phyloP scores from a whole-genome alignment of 306 rosid species.

The Macrotyloma uniflorum region DNA sequence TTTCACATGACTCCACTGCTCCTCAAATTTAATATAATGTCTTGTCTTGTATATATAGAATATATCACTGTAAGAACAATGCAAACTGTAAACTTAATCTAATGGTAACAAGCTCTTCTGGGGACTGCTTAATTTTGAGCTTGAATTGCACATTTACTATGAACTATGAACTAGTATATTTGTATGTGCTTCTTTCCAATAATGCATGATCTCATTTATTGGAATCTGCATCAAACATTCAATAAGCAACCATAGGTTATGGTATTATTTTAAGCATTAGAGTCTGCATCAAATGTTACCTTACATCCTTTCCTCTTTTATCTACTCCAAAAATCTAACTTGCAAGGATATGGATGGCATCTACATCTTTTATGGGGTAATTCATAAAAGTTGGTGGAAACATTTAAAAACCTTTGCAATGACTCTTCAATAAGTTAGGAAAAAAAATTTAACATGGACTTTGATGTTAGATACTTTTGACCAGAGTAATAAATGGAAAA shows the following conservation, averaged over 20 bases:
- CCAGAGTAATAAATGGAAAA: slow-evolving; percentile 31
- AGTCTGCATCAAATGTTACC: too few species aligned
- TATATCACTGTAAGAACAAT: neutral
- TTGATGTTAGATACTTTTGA: slow-evolving; percentile 17
- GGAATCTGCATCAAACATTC: neutral
- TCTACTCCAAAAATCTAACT: neutral
- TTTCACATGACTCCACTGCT: slow-evolving; percentile 16
- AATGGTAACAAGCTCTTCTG: neutral
- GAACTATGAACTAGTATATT: too few species aligned
- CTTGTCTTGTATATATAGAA: neutral
- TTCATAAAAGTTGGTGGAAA: slow-evolving; percentile 22
- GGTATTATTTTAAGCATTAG: neutral
- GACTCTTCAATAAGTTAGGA: slow-evolving; percentile 17
- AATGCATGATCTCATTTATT: neutral
- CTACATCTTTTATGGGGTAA: neutral
- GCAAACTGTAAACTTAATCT: neutral
- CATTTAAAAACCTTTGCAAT: slow-evolving; percentile 4
- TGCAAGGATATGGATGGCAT: neutral
- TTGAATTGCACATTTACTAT: too few species aligned
- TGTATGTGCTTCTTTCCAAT: neutral
- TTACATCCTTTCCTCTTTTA: neutral
- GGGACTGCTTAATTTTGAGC: neutral
- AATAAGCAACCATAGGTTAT: neutral
- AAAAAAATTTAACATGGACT: slow-evolving; percentile 8
- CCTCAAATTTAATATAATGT: neutral